Percentiles rank a stretch among this genome's conserved stretches.
phyloP scores from a whole-genome alignment of 2,329 filamentous ascomycete species.

The Alternaria sp. region DNA sequence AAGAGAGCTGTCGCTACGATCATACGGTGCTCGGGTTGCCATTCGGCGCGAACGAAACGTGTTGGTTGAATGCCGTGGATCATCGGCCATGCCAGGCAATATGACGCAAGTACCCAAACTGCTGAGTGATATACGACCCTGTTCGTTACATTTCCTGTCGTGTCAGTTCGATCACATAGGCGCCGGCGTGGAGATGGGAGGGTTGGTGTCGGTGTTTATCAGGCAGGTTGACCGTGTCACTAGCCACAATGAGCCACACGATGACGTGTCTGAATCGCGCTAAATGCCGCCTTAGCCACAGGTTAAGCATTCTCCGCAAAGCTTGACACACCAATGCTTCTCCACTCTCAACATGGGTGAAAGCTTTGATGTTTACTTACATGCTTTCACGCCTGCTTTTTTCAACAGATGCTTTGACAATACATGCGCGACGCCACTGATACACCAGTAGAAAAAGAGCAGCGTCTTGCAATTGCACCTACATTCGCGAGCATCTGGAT shows the following conservation, averaged over 20 bases:
- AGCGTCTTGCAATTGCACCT: too few species aligned
- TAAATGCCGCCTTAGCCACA: not conserved
- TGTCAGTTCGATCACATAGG: not conserved
- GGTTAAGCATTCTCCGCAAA: conserved; percentile 11
- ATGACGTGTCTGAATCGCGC: not conserved
- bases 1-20: not conserved
- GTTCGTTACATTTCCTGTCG: not conserved
- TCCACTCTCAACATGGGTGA: not conserved
- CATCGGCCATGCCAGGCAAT: too few species aligned
- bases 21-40: too few species aligned
- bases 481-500: not conserved
- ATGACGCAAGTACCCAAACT: too few species aligned
- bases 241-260: conserved; percentile 1
- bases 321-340: conserved; percentile 2
- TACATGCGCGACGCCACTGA: too few species aligned
- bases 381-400: not conserved
- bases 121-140: too few species aligned
- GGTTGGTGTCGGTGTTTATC: not conserved
- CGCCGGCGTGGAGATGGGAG: not conserved
- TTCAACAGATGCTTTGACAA: fast-evolving
- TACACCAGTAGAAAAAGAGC: too few species aligned
- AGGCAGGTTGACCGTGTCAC: not conserved
- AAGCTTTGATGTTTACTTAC: not conserved
- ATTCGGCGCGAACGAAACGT: too few species aligned
- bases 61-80: too few species aligned